Conservation (phyloP, 176 grass and related monocot genomes). For the Rhynchospora tenuis region DNA sequence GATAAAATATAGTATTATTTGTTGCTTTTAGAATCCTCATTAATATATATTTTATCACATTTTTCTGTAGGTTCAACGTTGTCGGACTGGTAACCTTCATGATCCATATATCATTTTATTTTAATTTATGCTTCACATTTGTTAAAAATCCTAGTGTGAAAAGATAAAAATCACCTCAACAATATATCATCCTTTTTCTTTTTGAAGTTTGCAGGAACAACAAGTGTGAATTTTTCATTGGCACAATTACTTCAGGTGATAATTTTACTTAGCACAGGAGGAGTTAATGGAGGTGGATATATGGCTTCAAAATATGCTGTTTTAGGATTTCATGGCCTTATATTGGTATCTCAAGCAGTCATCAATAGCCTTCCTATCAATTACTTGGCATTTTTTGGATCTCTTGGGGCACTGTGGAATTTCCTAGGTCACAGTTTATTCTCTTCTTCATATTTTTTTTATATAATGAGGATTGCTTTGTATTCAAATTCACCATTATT, state of each 20-base stretch:
- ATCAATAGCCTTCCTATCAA: slow-evolving; percentile 70
- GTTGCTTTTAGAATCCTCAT: neutral
- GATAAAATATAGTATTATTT: no score
- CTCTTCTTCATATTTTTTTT: neutral
- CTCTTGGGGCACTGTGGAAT: slow-evolving; percentile 60
- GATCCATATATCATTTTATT: no score
- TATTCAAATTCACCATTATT: neutral
- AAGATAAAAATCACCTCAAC: neutral
- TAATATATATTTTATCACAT: neutral
- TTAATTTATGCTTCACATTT: neutral
- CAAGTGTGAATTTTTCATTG: slow-evolving; percentile 56
- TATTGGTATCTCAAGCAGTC: slow-evolving; percentile 48
- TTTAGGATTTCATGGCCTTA: slow-evolving; percentile 39
- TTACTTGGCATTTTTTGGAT: slow-evolving; percentile 44
- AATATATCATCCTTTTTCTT: neutral
- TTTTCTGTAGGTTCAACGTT: slow-evolving; percentile 44
- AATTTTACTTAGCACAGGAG: slow-evolving; percentile 58
- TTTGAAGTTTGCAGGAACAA: slow-evolving; percentile 52
- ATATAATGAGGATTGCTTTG: neutral
- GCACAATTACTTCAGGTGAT: slow-evolving; percentile 78
- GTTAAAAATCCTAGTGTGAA: neutral
- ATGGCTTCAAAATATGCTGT: slow-evolving; percentile 62
- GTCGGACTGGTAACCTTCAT: slow-evolving; percentile 26
- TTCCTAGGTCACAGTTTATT: slow-evolving; percentile 29
- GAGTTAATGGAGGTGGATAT: slow-evolving; percentile 57